Evolutionary conservation across 2,329 filamentous ascomycete species (phyloP).

Genomic region (Penicillium sp.): DNA sequence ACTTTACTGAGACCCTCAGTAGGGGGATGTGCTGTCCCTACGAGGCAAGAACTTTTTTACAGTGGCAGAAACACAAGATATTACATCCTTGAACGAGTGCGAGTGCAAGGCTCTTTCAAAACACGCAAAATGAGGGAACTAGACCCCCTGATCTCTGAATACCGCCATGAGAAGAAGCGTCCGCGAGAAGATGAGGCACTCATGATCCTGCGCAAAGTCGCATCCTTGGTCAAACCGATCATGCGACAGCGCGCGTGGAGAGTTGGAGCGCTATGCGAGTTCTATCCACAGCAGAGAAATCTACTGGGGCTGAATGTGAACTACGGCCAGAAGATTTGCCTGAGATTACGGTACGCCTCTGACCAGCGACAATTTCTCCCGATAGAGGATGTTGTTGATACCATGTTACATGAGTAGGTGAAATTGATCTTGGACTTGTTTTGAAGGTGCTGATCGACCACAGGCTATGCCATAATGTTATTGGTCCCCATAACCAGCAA

Average conservation of each 20-base stretch:
- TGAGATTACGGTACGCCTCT: conserved; percentile 75
- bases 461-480: conserved; percentile 77
- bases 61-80: neutral
- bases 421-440: neutral
- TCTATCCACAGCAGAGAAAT: conserved; percentile 73
- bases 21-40: conserved; percentile 6
- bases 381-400: conserved; percentile 79
- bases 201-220: conserved; percentile 72
- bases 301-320: conserved; percentile 82
- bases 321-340: conserved; percentile 73
- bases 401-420: conserved; percentile 80
- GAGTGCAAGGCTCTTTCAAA: neutral
- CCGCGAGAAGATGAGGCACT: conserved; percentile 55
- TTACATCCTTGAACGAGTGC: no score
- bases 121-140: conserved; percentile 41
- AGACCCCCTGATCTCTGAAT: conserved; percentile 52
- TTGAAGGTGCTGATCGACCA: conserved; percentile 11
- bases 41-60: neutral
- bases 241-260: conserved; percentile 86
- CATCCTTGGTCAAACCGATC: conserved; percentile 88
- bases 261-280: conserved; percentile 78
- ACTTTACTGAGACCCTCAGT: neutral
- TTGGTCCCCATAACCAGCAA: conserved; percentile 76
- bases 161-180: conserved; percentile 54
- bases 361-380: conserved; percentile 77